phyloP scores from a whole-genome alignment of 306 rosid species.

The Fragaria ananassa region DNA sequence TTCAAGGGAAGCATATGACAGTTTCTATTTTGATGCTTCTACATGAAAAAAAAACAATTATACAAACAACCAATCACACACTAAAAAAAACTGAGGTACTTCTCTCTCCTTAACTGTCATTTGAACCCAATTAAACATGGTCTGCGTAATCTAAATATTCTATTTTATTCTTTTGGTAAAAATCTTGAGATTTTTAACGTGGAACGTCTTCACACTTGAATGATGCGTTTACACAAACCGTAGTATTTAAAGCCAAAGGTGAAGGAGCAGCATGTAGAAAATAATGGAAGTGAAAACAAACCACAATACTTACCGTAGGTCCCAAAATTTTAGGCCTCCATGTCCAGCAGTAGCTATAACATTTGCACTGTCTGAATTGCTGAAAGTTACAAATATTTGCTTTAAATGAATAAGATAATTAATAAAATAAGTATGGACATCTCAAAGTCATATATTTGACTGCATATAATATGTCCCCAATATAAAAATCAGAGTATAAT shows the following conservation, averaged over 20 bases:
- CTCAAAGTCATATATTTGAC: neutral
- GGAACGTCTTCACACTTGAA: neutral
- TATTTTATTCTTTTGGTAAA: neutral
- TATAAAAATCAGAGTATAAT: neutral
- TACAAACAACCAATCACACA: neutral
- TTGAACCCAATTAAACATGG: neutral
- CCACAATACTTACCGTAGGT: slow-evolving; percentile 53
- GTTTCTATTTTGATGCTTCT: neutral
- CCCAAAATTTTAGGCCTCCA: slow-evolving; percentile 94
- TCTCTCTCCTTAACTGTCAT: neutral
- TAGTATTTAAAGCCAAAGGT: neutral
- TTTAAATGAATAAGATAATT: neutral
- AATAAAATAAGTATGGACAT: neutral
- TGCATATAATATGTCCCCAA: neutral
- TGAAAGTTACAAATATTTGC: slow-evolving; percentile 30
- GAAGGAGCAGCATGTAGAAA: neutral
- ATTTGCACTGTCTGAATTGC: slow-evolving; percentile 66
- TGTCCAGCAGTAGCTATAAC: slow-evolving; percentile 81
- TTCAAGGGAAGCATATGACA: neutral
- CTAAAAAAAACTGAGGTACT: neutral
- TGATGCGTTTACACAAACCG: neutral
- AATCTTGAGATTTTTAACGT: too few relatives aligned
- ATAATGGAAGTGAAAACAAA: neutral
- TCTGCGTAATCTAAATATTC: neutral
- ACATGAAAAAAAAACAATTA: too few relatives aligned